Conservation (phyloP, 805 yeast genomes). For the Starmera pachycereana region DNA sequence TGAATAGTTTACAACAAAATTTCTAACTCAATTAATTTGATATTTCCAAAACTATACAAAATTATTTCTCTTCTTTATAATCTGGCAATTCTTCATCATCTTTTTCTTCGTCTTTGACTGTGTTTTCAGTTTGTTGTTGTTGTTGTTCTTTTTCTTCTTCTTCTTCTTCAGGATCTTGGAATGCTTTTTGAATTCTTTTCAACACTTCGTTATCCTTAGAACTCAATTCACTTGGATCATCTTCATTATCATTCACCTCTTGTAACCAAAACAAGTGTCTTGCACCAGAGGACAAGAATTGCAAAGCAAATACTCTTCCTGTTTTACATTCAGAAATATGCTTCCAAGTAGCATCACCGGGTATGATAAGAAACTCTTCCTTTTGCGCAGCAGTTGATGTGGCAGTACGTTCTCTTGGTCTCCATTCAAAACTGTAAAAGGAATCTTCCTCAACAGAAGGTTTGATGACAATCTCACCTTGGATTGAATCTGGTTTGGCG, state of each 20-base stretch:
- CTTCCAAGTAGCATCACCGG: constrained; percentile 78
- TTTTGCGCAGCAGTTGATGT: constrained; percentile 32
- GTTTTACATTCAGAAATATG: constrained; percentile 59
- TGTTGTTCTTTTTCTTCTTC: constrained; percentile 22
- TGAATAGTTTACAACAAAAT: too few relatives aligned
- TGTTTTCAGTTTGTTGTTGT: constrained; percentile 8
- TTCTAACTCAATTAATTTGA: too few relatives aligned
- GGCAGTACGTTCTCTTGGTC: constrained; percentile 37
- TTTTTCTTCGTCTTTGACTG: neutral
- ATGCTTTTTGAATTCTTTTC: constrained; percentile 36
- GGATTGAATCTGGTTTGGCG: constrained; percentile 62
- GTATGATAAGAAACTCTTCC: constrained; percentile 63
- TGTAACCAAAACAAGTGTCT: constrained; percentile 62
- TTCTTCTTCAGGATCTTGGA: constrained; percentile 30
- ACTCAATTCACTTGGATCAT: constrained; percentile 45
- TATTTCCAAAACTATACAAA: too few relatives aligned
- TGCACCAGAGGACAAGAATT: constrained; percentile 54
- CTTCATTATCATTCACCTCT: constrained; percentile 54
- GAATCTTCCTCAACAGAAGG: constrained; percentile 63
- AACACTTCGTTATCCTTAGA: constrained; percentile 44
- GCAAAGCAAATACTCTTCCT: constrained; percentile 68
- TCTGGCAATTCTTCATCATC: neutral
- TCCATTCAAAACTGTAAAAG: constrained; percentile 63
- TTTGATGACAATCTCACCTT: constrained; percentile 53
- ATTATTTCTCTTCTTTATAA: neutral